Conservation (phyloP, 805 yeast genomes). For the Candida boidinii region DNA sequence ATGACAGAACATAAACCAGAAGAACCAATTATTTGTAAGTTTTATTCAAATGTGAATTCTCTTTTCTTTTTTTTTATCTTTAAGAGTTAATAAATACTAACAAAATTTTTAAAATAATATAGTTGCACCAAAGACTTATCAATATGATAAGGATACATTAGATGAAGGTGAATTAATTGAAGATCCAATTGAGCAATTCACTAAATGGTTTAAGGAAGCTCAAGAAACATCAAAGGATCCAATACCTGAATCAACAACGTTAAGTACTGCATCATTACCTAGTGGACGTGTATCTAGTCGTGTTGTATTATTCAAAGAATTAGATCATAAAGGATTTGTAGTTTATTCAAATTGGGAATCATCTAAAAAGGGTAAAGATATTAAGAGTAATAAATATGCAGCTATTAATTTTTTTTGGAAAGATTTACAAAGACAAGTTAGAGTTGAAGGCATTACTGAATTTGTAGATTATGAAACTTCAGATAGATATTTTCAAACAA, state of each 20-base stretch:
- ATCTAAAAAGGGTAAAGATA: slow-evolving; percentile 73
- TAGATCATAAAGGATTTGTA: slow-evolving; percentile 77
- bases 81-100: background rate
- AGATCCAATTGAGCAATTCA: slow-evolving; percentile 73
- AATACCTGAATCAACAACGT: slow-evolving; percentile 75
- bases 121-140: slow-evolving; percentile 84
- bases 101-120: slow-evolving; percentile 10
- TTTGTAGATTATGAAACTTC: slow-evolving; percentile 65
- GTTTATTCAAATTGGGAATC: slow-evolving; percentile 88
- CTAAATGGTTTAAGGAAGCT: slow-evolving; percentile 80
- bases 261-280: slow-evolving; percentile 86
- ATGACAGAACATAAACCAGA: slow-evolving; percentile 3
- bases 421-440: slow-evolving; percentile 80
- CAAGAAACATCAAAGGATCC: slow-evolving; percentile 39
- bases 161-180: slow-evolving; percentile 40
- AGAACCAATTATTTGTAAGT: slow-evolving; percentile 23
- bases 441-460: slow-evolving; percentile 84
- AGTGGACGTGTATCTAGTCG: slow-evolving; percentile 86
- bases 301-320: slow-evolving; percentile 79
- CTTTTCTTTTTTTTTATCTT: background rate
- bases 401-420: slow-evolving; percentile 91
- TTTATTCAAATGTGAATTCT: background rate
- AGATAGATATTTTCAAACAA: slow-evolving; percentile 68
- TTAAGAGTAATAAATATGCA: slow-evolving; percentile 65
- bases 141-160: slow-evolving; percentile 64